phyloP scores from a whole-genome alignment of 2,329 filamentous ascomycete species.

The Dothistroma septosporum region DNA sequence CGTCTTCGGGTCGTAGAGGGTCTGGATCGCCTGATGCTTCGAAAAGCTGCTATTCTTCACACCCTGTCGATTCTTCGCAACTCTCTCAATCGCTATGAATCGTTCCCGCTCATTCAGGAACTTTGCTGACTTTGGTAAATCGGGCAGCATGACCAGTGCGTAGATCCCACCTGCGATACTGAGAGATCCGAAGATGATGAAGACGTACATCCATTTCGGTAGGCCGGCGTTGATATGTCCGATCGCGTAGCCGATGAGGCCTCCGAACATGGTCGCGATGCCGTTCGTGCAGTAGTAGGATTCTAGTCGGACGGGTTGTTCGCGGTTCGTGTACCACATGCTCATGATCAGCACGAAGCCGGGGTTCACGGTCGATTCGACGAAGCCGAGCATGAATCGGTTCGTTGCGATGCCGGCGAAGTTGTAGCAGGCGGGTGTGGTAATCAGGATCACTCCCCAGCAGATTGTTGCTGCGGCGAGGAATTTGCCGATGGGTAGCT shows the following conservation, averaged over 20 bases:
- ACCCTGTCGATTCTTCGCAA: conserved; percentile 50
- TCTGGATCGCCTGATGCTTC: conserved; percentile 43
- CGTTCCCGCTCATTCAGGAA: conserved; percentile 18
- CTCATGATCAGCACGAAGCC: conserved; percentile 37
- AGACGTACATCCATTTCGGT: conserved; percentile 55
- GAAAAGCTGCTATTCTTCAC: conserved; percentile 51
- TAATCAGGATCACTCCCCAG: conserved; percentile 42
- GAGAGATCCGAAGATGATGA: conserved; percentile 50
- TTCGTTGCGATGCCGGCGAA: conserved; percentile 39
- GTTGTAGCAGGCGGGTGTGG: conserved; percentile 39
- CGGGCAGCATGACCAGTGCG: conserved; percentile 27
- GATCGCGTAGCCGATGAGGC: conserved; percentile 55
- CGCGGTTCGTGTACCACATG: conserved; percentile 38
- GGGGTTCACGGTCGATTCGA: conserved; percentile 37
- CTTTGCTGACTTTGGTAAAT: conserved; percentile 17
- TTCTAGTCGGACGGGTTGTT: conserved; percentile 52
- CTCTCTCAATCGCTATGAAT: conserved; percentile 47
- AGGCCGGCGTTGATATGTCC: conserved; percentile 55
- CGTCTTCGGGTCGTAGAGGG: conserved; percentile 53
- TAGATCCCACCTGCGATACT: conserved; percentile 38
- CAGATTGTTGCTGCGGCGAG: conserved; percentile 40
- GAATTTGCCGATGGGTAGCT: conserved; percentile 46
- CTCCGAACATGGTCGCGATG: conserved; percentile 60
- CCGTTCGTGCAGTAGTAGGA: conserved; percentile 58
- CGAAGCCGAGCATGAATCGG: conserved; percentile 36